phyloP scores from a whole-genome alignment of 768 basidiomycete genomes.

The Nidularia pulvinata region DNA sequence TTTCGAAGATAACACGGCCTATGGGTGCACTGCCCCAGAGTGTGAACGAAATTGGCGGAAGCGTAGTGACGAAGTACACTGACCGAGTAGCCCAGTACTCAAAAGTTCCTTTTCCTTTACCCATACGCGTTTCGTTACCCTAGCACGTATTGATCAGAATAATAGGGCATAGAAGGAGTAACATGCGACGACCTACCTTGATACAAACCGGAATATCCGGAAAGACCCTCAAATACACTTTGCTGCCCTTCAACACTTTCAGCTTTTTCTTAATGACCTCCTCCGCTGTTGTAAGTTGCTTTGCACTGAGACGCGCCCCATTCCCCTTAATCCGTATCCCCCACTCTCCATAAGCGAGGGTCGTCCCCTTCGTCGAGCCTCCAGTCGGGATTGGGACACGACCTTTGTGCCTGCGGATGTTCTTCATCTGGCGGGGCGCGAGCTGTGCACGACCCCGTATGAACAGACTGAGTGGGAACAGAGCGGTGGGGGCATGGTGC shows the following conservation, averaged over 20 bases:
- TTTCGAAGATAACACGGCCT: slow-evolving; percentile 92
- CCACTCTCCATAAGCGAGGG: slow-evolving; percentile 89
- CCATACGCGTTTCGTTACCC: slow-evolving; percentile 99
- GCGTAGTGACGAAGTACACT: slow-evolving; percentile 14
- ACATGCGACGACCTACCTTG: slow-evolving; percentile 55
- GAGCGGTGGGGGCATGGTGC: slow-evolving; percentile 18
- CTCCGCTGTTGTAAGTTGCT: slow-evolving; percentile 86
- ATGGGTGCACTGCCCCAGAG: slow-evolving; percentile 63
- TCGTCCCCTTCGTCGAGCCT: slow-evolving; percentile 92
- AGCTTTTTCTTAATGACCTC: slow-evolving; percentile 89
- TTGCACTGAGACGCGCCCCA: slow-evolving; percentile 81
- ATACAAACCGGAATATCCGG: slow-evolving; percentile 98
- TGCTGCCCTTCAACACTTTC: slow-evolving; percentile 86
- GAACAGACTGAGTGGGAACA: slow-evolving; percentile 33
- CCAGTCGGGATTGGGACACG: slow-evolving; percentile 83
- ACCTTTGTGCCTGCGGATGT: slow-evolving; percentile 90
- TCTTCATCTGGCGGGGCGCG: slow-evolving; percentile 82
- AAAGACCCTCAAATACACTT: slow-evolving; percentile 88
- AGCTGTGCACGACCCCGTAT: slow-evolving; percentile 59
- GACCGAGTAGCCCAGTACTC: slow-evolving; percentile 97
- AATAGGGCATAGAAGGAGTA: not conserved
- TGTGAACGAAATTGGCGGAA: not conserved
- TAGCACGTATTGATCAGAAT: slow-evolving; percentile 18
- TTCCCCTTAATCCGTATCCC: slow-evolving; percentile 88
- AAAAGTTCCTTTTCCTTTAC: slow-evolving; percentile 97